Evolutionary conservation across 2,329 filamentous ascomycete species (phyloP).

Genomic region (Laburnicola sp.): DNA sequence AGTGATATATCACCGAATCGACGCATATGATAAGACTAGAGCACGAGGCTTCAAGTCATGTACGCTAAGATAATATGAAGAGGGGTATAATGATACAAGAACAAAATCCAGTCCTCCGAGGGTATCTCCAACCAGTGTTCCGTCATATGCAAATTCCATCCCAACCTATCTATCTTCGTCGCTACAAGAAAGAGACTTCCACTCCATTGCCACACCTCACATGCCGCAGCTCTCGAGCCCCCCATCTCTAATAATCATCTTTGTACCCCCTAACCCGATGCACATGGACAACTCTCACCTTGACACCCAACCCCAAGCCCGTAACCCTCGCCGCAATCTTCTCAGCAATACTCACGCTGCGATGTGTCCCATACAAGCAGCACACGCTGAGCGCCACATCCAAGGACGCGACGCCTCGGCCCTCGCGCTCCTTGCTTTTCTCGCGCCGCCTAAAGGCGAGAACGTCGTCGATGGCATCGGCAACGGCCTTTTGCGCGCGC

Average conservation of each 20-base stretch:
- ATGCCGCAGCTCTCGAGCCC: background rate
- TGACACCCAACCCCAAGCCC: constrained; percentile 20
- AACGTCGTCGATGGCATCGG: constrained; percentile 16
- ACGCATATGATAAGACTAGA: no score
- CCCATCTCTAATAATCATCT: constrained; percentile 14
- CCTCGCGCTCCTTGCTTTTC: background rate
- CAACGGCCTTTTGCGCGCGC: constrained; percentile 18
- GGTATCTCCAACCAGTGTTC: background rate
- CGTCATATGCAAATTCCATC: no score
- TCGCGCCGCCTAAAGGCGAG: constrained; percentile 9
- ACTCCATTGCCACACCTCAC: no score
- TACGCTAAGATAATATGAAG: no score
- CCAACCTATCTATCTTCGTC: no score
- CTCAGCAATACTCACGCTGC: constrained; percentile 38
- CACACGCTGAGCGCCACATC: constrained; percentile 27
- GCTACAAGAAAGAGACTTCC: no score
- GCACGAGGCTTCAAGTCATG: no score
- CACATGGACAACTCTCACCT: constrained; percentile 31
- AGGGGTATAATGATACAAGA: background rate
- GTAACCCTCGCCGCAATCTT: constrained; percentile 27
- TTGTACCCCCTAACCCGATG: constrained; percentile 27
- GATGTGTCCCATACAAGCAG: constrained; percentile 35
- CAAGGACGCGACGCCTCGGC: constrained; percentile 2
- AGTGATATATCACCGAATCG: no score
- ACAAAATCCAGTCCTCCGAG: background rate